These are phyloP conservation scores for Aspergillus panamensis DNA, from an alignment of 495 filamentous ascomycete species.

Conservation along the genomic window DNA sequence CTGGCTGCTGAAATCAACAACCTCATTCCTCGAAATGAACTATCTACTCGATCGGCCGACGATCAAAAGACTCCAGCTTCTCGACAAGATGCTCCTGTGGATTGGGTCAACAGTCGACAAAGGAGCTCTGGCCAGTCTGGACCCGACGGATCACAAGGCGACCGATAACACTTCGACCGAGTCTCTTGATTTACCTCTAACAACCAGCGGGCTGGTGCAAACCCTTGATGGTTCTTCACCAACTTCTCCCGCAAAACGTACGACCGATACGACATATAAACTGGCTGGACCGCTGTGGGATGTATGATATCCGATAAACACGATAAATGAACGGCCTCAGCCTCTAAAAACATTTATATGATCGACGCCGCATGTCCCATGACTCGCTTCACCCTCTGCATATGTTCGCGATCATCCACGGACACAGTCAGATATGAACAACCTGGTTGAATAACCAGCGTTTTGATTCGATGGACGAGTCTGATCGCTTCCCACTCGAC, in stretches of 20 bases:
- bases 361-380: constrained; percentile 10
- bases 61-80: constrained; percentile 43
- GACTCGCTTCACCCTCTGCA: background rate
- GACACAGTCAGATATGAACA: background rate
- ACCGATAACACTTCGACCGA: constrained; percentile 27
- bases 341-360: constrained; percentile 14
- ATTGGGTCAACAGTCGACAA: constrained; percentile 61
- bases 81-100: constrained; percentile 58
- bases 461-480: background rate
- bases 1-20: constrained; percentile 62
- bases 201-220: background rate
- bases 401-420: constrained; percentile 1
- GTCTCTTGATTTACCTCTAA: background rate
- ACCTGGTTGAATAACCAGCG: background rate
- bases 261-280: constrained; percentile 15
- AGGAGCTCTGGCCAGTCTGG: constrained; percentile 47
- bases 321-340: constrained; percentile 12
- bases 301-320: constrained; percentile 10
- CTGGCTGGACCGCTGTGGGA: constrained; percentile 14
- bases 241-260: constrained; percentile 4
- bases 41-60: constrained; percentile 27
- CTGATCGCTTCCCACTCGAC: background rate
- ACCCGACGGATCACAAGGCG: constrained; percentile 35
- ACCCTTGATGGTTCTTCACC: background rate
- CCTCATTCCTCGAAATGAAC: constrained; percentile 43